Evolutionary conservation across 2,329 filamentous ascomycete genomes (phyloP).

Genomic region (Cryphonectria carpinicola): DNA sequence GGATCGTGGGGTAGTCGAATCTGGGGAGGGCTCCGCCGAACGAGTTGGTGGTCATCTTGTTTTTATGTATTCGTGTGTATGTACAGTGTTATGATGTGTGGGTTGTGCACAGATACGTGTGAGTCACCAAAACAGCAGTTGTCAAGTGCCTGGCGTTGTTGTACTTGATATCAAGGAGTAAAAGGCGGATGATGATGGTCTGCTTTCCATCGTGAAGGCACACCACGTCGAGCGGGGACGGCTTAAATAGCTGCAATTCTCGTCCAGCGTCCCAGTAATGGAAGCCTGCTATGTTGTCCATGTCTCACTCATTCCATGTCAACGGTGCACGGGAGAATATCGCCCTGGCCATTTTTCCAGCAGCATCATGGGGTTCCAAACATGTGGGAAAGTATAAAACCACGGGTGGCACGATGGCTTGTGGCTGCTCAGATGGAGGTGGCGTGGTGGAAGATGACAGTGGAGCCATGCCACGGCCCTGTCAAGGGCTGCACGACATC

Average conservation of each 20-base stretch:
- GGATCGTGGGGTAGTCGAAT: conserved; percentile 27
- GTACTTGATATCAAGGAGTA: not conserved
- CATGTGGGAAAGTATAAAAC: conserved; percentile 13
- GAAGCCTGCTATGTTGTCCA: not conserved
- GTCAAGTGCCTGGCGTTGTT: not conserved
- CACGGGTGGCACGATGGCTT: conserved; percentile 23
- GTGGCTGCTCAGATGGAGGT: conserved; percentile 22
- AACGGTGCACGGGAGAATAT: not conserved
- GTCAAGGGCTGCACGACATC: conserved; percentile 23
- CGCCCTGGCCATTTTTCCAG: not conserved
- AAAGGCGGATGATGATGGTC: conserved; percentile 23
- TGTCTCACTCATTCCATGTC: not conserved
- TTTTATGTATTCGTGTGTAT: conserved; percentile 7
- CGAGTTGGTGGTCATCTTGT: conserved; percentile 29
- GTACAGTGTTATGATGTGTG: not conserved
- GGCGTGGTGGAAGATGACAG: conserved; percentile 24
- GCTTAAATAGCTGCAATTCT: conserved; percentile 26
- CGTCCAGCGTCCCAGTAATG: not conserved
- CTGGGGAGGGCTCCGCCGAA: conserved; percentile 29
- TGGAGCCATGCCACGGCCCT: conserved; percentile 24
- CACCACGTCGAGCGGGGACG: conserved; percentile 16
- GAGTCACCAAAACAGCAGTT: not conserved
- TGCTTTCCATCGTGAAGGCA: conserved; percentile 20
- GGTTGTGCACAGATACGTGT: not conserved
- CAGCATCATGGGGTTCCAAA: conserved; percentile 15